Evolutionary conservation across 768 basidiomycete genomes (phyloP), one percentile per base, ranked within the genome.

Genomic region (Calocera viscosa): DNA sequence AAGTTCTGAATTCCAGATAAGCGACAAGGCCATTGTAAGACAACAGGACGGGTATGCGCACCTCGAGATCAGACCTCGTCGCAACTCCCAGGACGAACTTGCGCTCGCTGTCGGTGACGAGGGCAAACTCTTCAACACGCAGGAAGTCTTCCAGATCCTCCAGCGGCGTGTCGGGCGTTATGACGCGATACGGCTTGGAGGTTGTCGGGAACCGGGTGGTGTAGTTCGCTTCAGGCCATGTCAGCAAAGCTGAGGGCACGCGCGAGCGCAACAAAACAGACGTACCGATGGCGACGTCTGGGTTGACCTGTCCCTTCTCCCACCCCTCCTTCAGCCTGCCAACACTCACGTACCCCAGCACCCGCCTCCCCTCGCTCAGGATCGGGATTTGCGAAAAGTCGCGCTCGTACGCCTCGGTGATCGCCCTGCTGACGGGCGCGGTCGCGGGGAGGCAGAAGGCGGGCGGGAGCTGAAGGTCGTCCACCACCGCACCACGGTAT

Each of bases 341-440:
- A 39, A 92, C 87, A 69, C 94, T 88, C 63, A 96, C 77, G 70
- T 94, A 94, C 2, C 94, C 94, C 22, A 95, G 75, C 3, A 90
- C 91, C 72, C 83, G 83, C 53, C 90, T 82, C 32, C 82, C 79
- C 65, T 79, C 80, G 71, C 89, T 86, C 32, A 96, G 80, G 0
- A 95, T 89, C 94, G 94, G 94, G 68, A 95, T 87, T 71, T 94
- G 87, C 19, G 92, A 92, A 77, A 94, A 96, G 74, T 96, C 94
- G 35, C 92, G 85, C 70, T 96, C 94, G 71, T 94, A 95, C 0
- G 93, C 94, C 28, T 89, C 82, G 71, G 91, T 91, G 32, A 95
- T 84, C 1, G 90, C 93, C 26, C 83, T 81, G 10, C 83, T 81
- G 67, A 94, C 85, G 22, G 84, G 81, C 72, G 91, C 91, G 67